Evolutionary conservation across 2,329 filamentous ascomycete species (phyloP).

Genomic region (Claviceps paspali): DNA sequence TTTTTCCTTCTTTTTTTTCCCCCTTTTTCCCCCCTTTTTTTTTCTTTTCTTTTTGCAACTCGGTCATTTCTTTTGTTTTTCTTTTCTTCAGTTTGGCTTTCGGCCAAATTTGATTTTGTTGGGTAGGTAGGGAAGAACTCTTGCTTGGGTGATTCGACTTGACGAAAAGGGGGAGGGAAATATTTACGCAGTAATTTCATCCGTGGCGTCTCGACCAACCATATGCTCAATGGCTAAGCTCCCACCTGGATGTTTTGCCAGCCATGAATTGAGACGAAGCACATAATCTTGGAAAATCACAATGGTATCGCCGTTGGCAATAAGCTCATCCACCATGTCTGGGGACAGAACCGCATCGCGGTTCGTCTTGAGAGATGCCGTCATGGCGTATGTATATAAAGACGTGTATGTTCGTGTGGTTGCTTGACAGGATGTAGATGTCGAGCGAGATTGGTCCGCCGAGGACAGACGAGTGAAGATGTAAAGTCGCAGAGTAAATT

Average conservation of each 20-base stretch:
- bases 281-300: conserved; percentile 40
- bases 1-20: too few relatives aligned
- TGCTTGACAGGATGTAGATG: too few relatives aligned
- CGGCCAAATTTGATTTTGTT: too few relatives aligned
- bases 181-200: conserved; percentile 20
- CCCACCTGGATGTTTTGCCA: conserved; percentile 43
- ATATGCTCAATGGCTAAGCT: conserved; percentile 42
- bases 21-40: too few relatives aligned
- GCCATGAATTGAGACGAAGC: conserved; percentile 41
- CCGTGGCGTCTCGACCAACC: conserved; percentile 22
- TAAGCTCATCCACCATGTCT: conserved; percentile 31
- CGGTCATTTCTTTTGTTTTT: too few relatives aligned
- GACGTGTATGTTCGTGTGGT: too few relatives aligned
- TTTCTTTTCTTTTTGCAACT: too few relatives aligned
- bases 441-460: too few relatives aligned
- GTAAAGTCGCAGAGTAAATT: too few relatives aligned
- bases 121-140: too few relatives aligned
- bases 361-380: conserved; percentile 14
- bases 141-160: background rate
- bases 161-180: background rate
- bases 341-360: conserved; percentile 29
- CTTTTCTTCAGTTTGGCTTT: too few relatives aligned
- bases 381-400: conserved; percentile 1
- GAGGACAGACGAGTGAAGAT: too few relatives aligned
- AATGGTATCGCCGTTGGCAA: conserved; percentile 38